Conservation (phyloP, 2,329 filamentous ascomycete genomes). For the Aspergillus sp. region DNA sequence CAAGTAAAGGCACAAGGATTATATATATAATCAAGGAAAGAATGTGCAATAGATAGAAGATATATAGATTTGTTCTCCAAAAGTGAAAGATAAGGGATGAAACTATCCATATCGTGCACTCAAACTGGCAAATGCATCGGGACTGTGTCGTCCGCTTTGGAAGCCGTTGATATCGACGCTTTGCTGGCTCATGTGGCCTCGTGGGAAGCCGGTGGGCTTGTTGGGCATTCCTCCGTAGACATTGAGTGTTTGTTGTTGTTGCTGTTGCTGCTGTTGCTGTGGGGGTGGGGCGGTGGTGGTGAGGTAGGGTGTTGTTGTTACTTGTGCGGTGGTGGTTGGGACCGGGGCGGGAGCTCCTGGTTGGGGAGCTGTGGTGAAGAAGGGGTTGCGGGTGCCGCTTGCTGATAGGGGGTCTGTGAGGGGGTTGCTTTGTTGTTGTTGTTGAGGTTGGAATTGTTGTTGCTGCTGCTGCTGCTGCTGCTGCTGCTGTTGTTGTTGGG, state of each 20-base stretch:
- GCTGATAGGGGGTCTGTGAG: conserved; percentile 18
- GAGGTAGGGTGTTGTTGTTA: conserved; percentile 2
- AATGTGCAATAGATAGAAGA: not conserved
- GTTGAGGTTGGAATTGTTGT: conserved; percentile 2
- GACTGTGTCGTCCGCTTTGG: conserved; percentile 52
- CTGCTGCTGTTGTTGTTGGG: conserved; percentile 7
- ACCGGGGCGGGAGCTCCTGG: conserved; percentile 1
- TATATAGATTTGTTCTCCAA: not conserved
- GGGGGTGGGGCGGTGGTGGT: not conserved
- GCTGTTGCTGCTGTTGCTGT: not conserved
- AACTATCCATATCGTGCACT: conserved; percentile 47
- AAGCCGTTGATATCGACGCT: conserved; percentile 51
- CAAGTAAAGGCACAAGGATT: not conserved
- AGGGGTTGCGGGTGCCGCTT: conserved; percentile 31
- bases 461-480: conserved; percentile 9
- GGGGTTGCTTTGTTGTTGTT: conserved; percentile 11
- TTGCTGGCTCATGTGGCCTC: conserved; percentile 49
- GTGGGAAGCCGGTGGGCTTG: conserved; percentile 21
- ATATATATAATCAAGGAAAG: not conserved
- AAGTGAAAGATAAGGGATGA: conserved; percentile 3
- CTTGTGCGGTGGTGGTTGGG: conserved; percentile 9
- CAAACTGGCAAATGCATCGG: conserved; percentile 53
- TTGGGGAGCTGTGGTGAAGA: conserved; percentile 16
- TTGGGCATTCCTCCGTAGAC: conserved; percentile 12
- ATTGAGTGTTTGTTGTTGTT: not conserved